These are phyloP conservation scores for Penicillium verrucosum DNA, from an alignment of 2,329 filamentous ascomycete genomes.

Conservation along the genomic window DNA sequence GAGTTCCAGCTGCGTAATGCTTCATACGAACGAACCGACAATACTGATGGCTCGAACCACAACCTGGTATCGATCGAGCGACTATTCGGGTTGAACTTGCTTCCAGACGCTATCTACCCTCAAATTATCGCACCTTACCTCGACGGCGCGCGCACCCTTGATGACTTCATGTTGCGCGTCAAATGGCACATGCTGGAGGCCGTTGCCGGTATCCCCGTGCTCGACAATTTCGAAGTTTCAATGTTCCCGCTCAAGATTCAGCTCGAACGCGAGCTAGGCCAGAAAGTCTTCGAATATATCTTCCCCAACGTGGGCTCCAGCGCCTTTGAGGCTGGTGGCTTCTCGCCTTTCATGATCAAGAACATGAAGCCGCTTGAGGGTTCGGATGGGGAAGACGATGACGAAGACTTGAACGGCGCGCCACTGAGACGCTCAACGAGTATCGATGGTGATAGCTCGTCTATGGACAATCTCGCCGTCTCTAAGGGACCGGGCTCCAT, in stretches of 20 bases:
- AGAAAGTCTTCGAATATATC: conserved; percentile 93
- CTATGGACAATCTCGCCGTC: conserved; percentile 49
- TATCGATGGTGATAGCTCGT: conserved; percentile 40
- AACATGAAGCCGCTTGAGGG: conserved; percentile 50
- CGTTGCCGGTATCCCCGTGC: conserved; percentile 93
- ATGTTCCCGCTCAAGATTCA: conserved; percentile 92
- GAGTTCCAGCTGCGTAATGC: conserved; percentile 91
- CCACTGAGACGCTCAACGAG: conserved; percentile 30
- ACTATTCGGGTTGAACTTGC: conserved; percentile 82
- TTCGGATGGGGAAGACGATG: conserved; percentile 48
- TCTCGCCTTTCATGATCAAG: conserved; percentile 53
- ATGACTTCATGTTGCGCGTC: conserved; percentile 82
- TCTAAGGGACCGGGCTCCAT: conserved; percentile 68
- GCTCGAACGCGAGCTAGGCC: conserved; percentile 85
- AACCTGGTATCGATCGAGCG: conserved; percentile 87
- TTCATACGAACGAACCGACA: conserved; percentile 92
- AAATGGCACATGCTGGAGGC: conserved; percentile 99
- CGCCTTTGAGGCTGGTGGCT: conserved; percentile 48
- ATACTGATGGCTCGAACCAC: conserved; percentile 92
- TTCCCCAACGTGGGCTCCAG: conserved; percentile 75
- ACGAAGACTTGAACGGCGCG: conserved; percentile 12
- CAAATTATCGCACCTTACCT: conserved; percentile 92
- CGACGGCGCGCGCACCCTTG: conserved; percentile 59
- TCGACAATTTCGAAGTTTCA: conserved; percentile 95
- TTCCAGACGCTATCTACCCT: conserved; percentile 88